phyloP scores from a whole-genome alignment of 208 protist species.

The Blastocrithidia nonstop region DNA sequence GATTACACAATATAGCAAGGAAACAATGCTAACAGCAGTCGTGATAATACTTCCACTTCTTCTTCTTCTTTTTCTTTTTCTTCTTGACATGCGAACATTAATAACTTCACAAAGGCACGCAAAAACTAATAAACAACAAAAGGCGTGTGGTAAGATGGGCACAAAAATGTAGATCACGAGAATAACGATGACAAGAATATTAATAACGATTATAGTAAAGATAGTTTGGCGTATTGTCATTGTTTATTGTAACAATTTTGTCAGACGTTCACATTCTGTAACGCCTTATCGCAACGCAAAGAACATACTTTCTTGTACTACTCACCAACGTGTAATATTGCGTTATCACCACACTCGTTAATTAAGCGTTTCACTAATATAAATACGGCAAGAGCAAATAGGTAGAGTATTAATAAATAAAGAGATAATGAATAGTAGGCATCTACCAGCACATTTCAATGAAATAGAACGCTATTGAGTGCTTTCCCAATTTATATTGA shows the following conservation, averaged over 20 bases:
- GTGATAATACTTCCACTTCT: no score
- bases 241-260: constrained; percentile 17
- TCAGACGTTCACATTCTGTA: constrained; percentile 38
- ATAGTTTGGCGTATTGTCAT: constrained; percentile 1
- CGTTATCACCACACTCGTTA: neutral
- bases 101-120: no score
- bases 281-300: constrained; percentile 23
- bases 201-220: neutral
- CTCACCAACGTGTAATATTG: constrained; percentile 44
- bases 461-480: neutral
- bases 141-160: neutral
- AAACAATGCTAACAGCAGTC: no score
- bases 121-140: no score
- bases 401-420: neutral
- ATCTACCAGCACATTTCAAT: neutral
- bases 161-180: neutral
- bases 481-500: neutral
- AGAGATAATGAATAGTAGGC: neutral
- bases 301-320: constrained; percentile 36
- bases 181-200: constrained; percentile 4
- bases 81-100: no score
- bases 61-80: no score
- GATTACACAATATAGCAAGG: no score
- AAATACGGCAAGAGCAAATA: neutral
- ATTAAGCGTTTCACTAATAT: neutral